These are phyloP conservation scores for Colletotrichum tamarilloi DNA, from an alignment of 2,329 filamentous ascomycete genomes.

Conservation along the genomic window DNA sequence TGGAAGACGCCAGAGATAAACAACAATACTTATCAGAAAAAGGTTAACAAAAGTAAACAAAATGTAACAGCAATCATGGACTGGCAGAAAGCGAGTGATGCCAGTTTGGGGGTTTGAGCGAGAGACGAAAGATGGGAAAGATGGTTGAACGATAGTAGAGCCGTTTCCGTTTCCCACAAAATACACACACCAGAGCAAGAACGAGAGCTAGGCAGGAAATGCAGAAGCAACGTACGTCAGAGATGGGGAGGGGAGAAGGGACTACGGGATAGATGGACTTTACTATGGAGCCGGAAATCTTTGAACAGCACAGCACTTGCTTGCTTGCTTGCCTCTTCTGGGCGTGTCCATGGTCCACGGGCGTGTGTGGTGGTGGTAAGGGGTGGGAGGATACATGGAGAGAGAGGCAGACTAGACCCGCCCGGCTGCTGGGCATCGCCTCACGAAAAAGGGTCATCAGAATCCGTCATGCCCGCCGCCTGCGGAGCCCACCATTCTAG, in stretches of 20 bases:
- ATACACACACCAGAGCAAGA: slow-evolving; percentile 19
- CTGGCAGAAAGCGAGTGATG: slow-evolving; percentile 34
- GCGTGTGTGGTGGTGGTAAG: slow-evolving; percentile 5
- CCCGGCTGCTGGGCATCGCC: slow-evolving; percentile 31
- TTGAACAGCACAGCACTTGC: slow-evolving; percentile 8
- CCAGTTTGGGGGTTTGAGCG: slow-evolving; percentile 29
- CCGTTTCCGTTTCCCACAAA: slow-evolving; percentile 28
- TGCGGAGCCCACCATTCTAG: slow-evolving; percentile 35
- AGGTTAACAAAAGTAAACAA: slow-evolving; percentile 3
- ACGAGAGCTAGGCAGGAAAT: slow-evolving; percentile 27
- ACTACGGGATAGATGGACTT: slow-evolving; percentile 14
- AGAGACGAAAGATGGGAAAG: slow-evolving; percentile 31
- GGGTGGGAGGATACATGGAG: slow-evolving; percentile 28
- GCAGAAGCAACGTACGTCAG: slow-evolving; percentile 33
- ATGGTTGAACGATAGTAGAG: slow-evolving; percentile 32
- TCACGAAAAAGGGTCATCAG: slow-evolving; percentile 27
- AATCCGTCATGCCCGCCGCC: slow-evolving; percentile 30
- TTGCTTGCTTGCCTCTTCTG: background rate
- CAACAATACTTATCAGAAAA: slow-evolving; percentile 2
- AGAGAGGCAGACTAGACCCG: slow-evolving; percentile 14
- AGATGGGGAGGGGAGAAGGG: slow-evolving; percentile 19
- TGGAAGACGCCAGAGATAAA: background rate
- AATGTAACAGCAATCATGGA: slow-evolving; percentile 18
- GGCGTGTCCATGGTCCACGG: background rate
- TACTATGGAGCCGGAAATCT: slow-evolving; percentile 32